These are phyloP conservation scores for Saccharata proteae DNA, from an alignment of 2,329 filamentous ascomycete genomes.

Conservation along the genomic window DNA sequence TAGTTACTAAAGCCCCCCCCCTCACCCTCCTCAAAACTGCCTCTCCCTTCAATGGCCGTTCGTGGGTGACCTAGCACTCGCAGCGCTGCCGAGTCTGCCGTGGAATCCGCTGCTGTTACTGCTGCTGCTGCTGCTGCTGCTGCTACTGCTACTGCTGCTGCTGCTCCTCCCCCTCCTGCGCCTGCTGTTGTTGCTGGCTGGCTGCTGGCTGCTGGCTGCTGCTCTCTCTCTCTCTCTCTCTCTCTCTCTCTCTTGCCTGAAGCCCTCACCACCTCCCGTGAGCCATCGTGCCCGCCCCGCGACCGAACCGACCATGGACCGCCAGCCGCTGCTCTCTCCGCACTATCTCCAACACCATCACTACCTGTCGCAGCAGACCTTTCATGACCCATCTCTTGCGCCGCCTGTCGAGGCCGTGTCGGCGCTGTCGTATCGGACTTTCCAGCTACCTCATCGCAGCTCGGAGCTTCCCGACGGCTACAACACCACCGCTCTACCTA, in stretches of 20 bases:
- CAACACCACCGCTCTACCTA: conserved; percentile 9
- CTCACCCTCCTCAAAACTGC: conserved; percentile 15
- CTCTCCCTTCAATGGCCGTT: conserved; percentile 19
- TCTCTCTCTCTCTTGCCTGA: conserved; percentile 4
- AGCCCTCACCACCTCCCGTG: conserved; percentile 5
- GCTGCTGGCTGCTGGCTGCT: too few species aligned
- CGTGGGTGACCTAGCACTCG: conserved; percentile 18
- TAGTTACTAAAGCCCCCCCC: conserved; percentile 25
- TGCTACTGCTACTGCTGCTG: not conserved
- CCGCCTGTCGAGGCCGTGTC: conserved; percentile 12
- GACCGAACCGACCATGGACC: conserved; percentile 10
- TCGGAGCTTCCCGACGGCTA: conserved; percentile 25
- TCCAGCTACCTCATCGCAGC: conserved; percentile 29
- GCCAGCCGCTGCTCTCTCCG: conserved; percentile 9
- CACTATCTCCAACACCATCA: conserved; percentile 8
- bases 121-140: not conserved
- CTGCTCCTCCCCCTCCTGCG: not conserved
- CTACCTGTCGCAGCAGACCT: conserved; percentile 10
- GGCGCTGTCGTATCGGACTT: conserved; percentile 24
- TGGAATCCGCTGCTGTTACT: conserved; percentile 15
- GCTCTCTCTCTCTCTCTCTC: too few species aligned
- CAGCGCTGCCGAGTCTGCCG: conserved; percentile 21
- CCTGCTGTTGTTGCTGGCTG: not conserved
- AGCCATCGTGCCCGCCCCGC: conserved; percentile 3
- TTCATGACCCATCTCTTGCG: conserved; percentile 12